Conservation (phyloP, 345 rosid genomes). For the Arabis alpina region DNA sequence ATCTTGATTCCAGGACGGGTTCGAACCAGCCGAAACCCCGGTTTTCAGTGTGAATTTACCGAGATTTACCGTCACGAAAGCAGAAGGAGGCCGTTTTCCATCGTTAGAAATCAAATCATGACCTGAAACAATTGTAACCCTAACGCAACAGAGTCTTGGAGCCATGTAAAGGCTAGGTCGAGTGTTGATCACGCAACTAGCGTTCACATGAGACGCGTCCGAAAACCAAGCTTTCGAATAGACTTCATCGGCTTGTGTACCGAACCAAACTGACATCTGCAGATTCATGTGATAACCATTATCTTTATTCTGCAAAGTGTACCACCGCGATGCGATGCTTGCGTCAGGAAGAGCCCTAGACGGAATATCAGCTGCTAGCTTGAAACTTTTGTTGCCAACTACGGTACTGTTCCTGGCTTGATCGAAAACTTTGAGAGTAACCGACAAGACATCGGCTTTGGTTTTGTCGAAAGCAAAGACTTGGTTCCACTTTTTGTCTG, state of each 20-base stretch:
- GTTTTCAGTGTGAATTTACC: background rate
- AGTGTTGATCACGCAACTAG: constrained; percentile 30
- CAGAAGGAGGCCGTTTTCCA: background rate
- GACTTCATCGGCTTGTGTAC: constrained; percentile 35
- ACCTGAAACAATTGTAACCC: constrained; percentile 35
- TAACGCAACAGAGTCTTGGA: constrained; percentile 39
- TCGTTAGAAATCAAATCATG: constrained; percentile 27
- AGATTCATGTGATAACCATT: constrained; percentile 4
- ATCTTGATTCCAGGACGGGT: constrained; percentile 40
- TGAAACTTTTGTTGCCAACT: constrained; percentile 24
- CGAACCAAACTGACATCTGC: constrained; percentile 38
- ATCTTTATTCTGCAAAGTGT: constrained; percentile 12
- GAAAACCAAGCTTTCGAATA: constrained; percentile 38
- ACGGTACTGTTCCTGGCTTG: background rate
- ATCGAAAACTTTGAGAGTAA: background rate
- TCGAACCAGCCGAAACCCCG: background rate
- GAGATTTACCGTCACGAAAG: constrained; percentile 27
- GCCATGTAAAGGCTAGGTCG: constrained; percentile 34
- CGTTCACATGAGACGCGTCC: constrained; percentile 18
- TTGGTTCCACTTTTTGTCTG: constrained; percentile 21
- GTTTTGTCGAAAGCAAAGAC: constrained; percentile 41
- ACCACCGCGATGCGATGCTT: constrained; percentile 23
- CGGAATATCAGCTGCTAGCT: constrained; percentile 28
- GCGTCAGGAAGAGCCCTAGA: constrained; percentile 35
- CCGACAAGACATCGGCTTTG: constrained; percentile 37